Base-by-base conservation (phyloP, 1,139 yeast species). In the Diutina sp. region DNA sequence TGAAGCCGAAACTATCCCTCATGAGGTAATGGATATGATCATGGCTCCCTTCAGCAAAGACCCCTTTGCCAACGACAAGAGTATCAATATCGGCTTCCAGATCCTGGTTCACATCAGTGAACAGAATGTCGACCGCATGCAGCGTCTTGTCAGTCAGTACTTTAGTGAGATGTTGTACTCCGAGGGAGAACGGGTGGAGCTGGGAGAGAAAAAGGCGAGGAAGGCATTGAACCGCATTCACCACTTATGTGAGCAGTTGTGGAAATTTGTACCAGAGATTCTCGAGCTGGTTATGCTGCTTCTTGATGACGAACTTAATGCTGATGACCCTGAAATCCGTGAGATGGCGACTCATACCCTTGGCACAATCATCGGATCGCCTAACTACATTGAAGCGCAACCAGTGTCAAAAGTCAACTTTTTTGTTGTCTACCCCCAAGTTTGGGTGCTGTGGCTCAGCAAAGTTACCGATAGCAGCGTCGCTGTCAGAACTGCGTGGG, bases 241-340 rank as follows among this genome's bases (percentile, higher is more conserved):
- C 64, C 74, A 70, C 32, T 70, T 90, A 46, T 74, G 87, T 0
- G 72, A 84, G 6, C 85, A 85, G 60, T 73, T 90, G 4, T 91
- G 97, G 97, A 79, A 75, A 60, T 77, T 80, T 57, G 84, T 84
- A 0, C 97, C 97, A 0, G 93, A 87, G 50, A 71, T 89, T 38
- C 71, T 90, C 30, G 77, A 80, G 3, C 83, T 95, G 0, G 87
- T 87, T 0, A 80, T 89, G 76, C 95, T 96, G 0, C 79, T 89
- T 58, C 73, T 90, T 6, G 90, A 88, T 61, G 93, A 88, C 64
- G 96, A 90, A 61, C 71, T 91, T 56, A 83, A 80, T 60, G 86
- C 93, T 0, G 93, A 87, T 55, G 83, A 85, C 61, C 82, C 80
- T 30, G 69, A 74, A 21, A 74, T 87, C 32, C 77, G 97, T 60